Evolutionary conservation across 1,139 yeast genomes (phyloP), one percentile per base, ranked within the genome.

Genomic region (Pneumocystis murina): DNA sequence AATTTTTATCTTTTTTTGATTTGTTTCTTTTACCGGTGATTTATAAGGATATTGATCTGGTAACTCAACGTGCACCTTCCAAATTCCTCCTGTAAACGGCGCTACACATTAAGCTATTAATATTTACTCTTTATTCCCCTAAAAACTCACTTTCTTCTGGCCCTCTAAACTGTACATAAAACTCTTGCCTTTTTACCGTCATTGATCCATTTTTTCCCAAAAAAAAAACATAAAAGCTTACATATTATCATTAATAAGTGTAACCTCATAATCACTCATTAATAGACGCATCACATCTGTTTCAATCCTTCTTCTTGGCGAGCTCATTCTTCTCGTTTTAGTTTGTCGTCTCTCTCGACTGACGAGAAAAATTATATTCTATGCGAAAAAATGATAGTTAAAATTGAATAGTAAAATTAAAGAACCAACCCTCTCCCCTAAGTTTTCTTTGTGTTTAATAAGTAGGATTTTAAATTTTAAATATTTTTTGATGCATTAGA

Each of bases 221-320:
- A 33, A 3, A 14, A 8, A 4, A 14, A 36, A 16, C 12, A 24
- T 14, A 30, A 63, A 71, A 12, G 12, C 33, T 36, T 67, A 72
- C 82, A 92, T 84, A 72, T 86, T 87, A 73, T 91, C 96, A 68
- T 90, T 85, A 62, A 89, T 84, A 63, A 92, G 79, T 16, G 85
- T 82, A 38, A 92, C 97, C 66, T 90, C 95, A 73, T 85, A 94
- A 75, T 89, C 95, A 76, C 96, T 87, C 96, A 89, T 90, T 77
- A 92, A 86, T 81, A 92, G 79, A 74, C 90, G 94, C 96, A 89
- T 91, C 65, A 92, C 97, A 75, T 92, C 98, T 59, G 95, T 88
- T 73, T 91, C 97, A 70, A 92, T 91, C 69, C 98, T 83, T 77
- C 96, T 84, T 72, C 85, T 87, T 36, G 91, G 86, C 58, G 87